Base-by-base conservation (phyloP, 495 filamentous ascomycete genomes). In the Pyrenula massariospora region DNA sequence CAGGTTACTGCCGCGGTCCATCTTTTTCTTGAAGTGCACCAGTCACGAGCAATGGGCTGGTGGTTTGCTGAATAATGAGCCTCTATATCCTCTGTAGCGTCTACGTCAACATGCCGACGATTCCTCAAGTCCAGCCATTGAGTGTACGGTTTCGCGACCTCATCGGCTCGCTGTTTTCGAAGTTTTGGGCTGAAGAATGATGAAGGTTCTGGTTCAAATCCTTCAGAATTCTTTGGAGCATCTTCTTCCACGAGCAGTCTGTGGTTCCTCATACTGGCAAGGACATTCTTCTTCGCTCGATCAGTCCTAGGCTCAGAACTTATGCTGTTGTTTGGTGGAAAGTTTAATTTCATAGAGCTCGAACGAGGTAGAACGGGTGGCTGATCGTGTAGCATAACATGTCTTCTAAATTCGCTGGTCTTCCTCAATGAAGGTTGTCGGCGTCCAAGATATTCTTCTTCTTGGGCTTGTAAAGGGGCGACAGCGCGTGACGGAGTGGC, bases 1-100 rank as follows among this genome's bases (percentile, higher is more conserved):
- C 87, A 90, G n/a, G 84, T 77, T 62, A 88, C 77, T 0, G 72
- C 66, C 5, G 87, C 86, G 57, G 79, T 74, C 55, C 84, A 81
- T 57, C 85, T 66, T 72, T 91, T 91, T 55, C 81, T 77, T 22
- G 63, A 59, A 5, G 75, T 74, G 48, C 74, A 76, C 85, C 83
- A 88, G 63, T 87, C 82, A 57, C 85, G 72, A 20, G 84, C 83
- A 52, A 82, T 77, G 23, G 75, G 75, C 48, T 76, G 75, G 24
- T 67, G 70, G 56, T 64, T 73, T 54, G 24, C 56, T 56, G 55
- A 77, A 72, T n/a, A 77, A 78, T 56, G 69, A 70, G 48, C 76
- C 56, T 73, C 81, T 62, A 82, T 81, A 10, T 67, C 71, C 55
- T 76, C 72, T 20, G 58, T 55, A 47, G 62, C 66, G 0, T 56